Evolutionary conservation across 768 basidiomycete species (phyloP), one percentile per base, ranked within the genome.

Genomic region (Neoboletus magnificus): DNA sequence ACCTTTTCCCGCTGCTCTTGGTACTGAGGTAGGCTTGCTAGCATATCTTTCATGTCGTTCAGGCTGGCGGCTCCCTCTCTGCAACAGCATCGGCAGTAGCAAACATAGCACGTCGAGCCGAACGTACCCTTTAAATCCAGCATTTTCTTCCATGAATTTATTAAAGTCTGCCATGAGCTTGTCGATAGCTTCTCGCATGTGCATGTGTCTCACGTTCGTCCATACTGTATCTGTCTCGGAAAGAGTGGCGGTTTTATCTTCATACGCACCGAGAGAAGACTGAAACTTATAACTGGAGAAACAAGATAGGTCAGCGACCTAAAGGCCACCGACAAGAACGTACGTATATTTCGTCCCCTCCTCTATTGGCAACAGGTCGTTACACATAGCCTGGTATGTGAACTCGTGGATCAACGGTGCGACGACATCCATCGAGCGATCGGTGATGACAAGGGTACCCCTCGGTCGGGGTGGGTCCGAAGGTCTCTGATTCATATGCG

Each of bases 21-120:
- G 63, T 90, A 97, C 72, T 97, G 93, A 2, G 95, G 94, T 57
- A 99, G 70, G 66, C 78, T 92, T 32, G 97, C 97, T 33, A 99
- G 78, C 96, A 98, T 97, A 66, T 99, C 97, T 72, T 97, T 98
- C 91, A 99, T 95, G 73, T 98, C 96, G 65, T 94, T 96, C 45
- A 99, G 71, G 63, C 84, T 94, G 45, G 91, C 89, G 10, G 89
- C 91, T 42, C 88, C 86, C 63, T 91, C 84, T 27, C 89, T 87
- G 54, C 25, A 54, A 48, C 50, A 35, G 33, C 27, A 47, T 62
- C 22, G 53, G 20, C 6, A 59, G 27, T 30, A 22, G 18, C 44
- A 49, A 48, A 40, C 30, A 32, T 20, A 48, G 16, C 57, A 52
- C 12, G 47, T 56, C 55, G 25, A 52, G n/a, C 46, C 18, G 7